Conservation (phyloP, 192 early-diverging fungal species). For the Dissophora ornata region DNA sequence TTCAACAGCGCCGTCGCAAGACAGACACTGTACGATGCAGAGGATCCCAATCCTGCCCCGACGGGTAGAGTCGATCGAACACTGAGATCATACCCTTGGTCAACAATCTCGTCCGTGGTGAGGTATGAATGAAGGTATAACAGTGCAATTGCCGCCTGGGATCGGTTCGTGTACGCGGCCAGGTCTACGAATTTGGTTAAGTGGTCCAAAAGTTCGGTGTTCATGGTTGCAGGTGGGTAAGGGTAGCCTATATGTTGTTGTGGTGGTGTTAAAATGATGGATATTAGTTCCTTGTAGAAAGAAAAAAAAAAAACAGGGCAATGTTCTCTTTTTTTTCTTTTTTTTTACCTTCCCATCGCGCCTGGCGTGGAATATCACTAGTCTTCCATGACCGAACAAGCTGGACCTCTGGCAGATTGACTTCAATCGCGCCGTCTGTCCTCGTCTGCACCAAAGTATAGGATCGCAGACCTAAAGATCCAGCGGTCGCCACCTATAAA, state of each 20-base stretch:
- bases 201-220: slow-evolving; percentile 30
- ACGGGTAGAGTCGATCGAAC: slow-evolving; percentile 86
- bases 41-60: slow-evolving; percentile 94
- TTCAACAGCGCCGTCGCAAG: slow-evolving; percentile 81
- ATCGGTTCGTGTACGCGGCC: slow-evolving; percentile 30
- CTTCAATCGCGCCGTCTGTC: slow-evolving; percentile 55
- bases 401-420: slow-evolving; percentile 73
- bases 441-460: slow-evolving; percentile 72
- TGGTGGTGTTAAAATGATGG: no score
- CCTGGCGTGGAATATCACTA: slow-evolving; percentile 40
- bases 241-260: slow-evolving; percentile 52
- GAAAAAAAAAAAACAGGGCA: neutral
- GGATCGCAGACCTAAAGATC: slow-evolving; percentile 80
- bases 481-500: slow-evolving; percentile 85
- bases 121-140: slow-evolving; percentile 77
- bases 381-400: slow-evolving; percentile 57
- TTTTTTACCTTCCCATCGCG: slow-evolving; percentile 46
- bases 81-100: slow-evolving; percentile 67
- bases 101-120: slow-evolving; percentile 31
- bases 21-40: slow-evolving; percentile 90
- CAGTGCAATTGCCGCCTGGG: slow-evolving; percentile 63
- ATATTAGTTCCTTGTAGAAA: no score
- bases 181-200: slow-evolving; percentile 47
- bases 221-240: slow-evolving; percentile 55
- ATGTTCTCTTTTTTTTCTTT: neutral